A percentile compares a stretch with the other conserved stretches of the same genome.
phyloP scores from a whole-genome alignment of 345 rosid genomes.

The Lepidium africanum region DNA sequence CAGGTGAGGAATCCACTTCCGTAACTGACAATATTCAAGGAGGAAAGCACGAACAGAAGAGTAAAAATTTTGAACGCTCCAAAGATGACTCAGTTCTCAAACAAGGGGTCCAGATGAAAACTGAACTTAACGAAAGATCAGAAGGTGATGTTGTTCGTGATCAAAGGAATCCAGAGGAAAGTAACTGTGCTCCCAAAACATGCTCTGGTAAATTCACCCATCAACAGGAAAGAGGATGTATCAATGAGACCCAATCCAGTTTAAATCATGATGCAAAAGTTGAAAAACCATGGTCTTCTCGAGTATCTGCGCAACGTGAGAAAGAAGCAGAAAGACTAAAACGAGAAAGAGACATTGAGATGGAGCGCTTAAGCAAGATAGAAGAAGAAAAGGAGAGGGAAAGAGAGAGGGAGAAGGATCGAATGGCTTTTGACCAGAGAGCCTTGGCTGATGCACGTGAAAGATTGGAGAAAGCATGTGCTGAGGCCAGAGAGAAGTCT shows the following conservation, averaged over 20 bases:
- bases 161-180: conserved; percentile 29
- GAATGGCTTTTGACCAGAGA: conserved; percentile 87
- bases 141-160: conserved; percentile 17
- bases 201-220: conserved; percentile 24
- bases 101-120: conserved; percentile 19
- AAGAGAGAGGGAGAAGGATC: conserved; percentile 90
- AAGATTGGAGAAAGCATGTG: conserved; percentile 89
- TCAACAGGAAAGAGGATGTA: conserved; percentile 28
- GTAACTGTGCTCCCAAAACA: conserved; percentile 9
- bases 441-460: conserved; percentile 83
- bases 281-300: conserved; percentile 36
- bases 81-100: conserved; percentile 23
- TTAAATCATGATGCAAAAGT: conserved; percentile 28
- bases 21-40: conserved; percentile 5
- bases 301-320: conserved; percentile 31
- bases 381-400: conserved; percentile 91
- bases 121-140: conserved; percentile 29
- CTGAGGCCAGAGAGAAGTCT: conserved; percentile 79
- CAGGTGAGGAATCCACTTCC: conserved; percentile 11
- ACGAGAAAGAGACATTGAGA: conserved; percentile 57
- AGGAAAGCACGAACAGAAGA: conserved; percentile 21
- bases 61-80: conserved; percentile 21
- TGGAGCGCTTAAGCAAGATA: conserved; percentile 56
- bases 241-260: conserved; percentile 17
- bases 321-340: conserved; percentile 50